Base-by-base conservation (phyloP, 148 eudicot genomes). In the Fallopia convolvulus region DNA sequence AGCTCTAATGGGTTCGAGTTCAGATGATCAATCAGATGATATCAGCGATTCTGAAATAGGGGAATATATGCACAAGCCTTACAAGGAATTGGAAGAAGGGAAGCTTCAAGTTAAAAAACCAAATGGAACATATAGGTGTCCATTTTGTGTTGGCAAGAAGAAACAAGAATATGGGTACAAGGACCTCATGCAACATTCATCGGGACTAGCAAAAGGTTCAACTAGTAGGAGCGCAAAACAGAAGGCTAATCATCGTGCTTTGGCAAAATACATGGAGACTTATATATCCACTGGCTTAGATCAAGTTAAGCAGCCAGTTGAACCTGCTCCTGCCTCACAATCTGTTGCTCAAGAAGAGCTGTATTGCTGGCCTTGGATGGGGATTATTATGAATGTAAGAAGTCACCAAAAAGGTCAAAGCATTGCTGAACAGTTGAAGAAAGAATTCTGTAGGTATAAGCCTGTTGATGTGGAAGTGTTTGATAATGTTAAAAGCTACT, bases 1-100 rank as follows among this genome's bases (percentile, higher is more conserved):
- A 68, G 20, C 72, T 68, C 7, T 39, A 36, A 90, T 90, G 93
- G 93, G 84, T 66, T 60, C 55, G 72, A 86, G 83, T 73, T 90
- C 93, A 14, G 92, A 81, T 77, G 91, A 89, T 36, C 72, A 68
- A 39, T 68, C 97, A 2, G 97, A 88, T 46, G 30, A 26, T 26
- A 79, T 95, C 13, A 95, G 99, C 77, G 97, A 95, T 30, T 95
- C 99, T 3, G 99, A 95, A 86, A 92, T 95, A 12, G 77, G 83
- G 78, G 94, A 85, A 40, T 91, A 88, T 74, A 89, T 83, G 77
- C 90, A 83, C 53, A 95, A 91, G 48, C 99, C 97, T 13, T 90
- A 87, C 82, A 82, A 85, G 78, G 84, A 83, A 63, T 77, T 92
- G 47, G 84, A 61, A 81, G 50, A 44, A 14, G 94, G 99, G 39